Evolutionary conservation across 2,329 filamentous ascomycete genomes (phyloP).

Genomic region (Diaporthe humulicola): DNA sequence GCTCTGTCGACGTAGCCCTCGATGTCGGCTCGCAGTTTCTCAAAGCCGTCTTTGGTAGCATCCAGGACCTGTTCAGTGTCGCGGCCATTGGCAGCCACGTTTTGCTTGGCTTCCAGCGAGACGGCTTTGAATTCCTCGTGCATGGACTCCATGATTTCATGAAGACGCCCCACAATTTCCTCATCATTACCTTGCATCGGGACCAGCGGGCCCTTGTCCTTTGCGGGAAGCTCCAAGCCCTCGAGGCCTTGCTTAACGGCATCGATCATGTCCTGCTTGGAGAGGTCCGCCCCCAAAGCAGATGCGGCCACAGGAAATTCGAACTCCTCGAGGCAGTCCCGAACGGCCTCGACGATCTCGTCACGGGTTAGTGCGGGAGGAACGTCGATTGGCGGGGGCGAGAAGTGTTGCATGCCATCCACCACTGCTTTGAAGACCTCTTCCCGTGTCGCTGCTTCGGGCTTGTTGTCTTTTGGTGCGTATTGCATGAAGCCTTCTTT

Average conservation of each 20-base stretch:
- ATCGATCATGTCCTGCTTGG: constrained; percentile 72
- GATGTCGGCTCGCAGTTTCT: constrained; percentile 83
- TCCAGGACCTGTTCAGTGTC: constrained; percentile 92
- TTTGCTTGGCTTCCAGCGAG: constrained; percentile 79
- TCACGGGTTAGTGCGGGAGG: constrained; percentile 80
- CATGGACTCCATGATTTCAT: constrained; percentile 75
- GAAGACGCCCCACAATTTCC: constrained; percentile 67
- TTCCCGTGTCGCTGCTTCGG: constrained; percentile 78
- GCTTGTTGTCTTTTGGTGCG: constrained; percentile 64
- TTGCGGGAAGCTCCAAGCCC: constrained; percentile 44
- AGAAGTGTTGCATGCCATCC: constrained; percentile 86
- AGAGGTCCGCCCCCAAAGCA: constrained; percentile 66
- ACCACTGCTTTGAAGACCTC: constrained; percentile 89
- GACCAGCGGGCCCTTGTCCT: constrained; percentile 40
- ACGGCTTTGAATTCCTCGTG: constrained; percentile 70
- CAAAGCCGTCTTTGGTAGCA: constrained; percentile 88
- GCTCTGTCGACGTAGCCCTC: constrained; percentile 84
- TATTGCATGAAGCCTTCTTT: constrained; percentile 88
- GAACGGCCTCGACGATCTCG: constrained; percentile 85
- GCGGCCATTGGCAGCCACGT: constrained; percentile 81
- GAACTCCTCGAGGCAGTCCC: constrained; percentile 88
- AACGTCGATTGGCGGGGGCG: constrained; percentile 78
- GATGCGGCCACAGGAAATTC: constrained; percentile 77
- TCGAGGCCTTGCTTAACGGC: constrained; percentile 67
- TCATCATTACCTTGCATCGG: constrained; percentile 54